These are phyloP conservation scores for Amanita inopinata DNA, from an alignment of 768 basidiomycete genomes.

Conservation along the genomic window DNA sequence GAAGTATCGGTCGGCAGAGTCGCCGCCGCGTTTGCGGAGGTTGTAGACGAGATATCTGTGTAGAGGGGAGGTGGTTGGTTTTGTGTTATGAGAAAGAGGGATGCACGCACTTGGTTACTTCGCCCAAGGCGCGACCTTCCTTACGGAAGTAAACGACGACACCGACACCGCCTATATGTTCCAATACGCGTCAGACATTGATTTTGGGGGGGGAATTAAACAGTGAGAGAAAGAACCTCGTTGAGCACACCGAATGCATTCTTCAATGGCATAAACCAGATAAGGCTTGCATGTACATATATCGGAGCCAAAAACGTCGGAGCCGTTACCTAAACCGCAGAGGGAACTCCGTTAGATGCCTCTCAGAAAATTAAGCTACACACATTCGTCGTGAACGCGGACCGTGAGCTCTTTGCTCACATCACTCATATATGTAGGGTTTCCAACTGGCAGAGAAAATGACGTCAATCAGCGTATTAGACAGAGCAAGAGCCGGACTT, in stretches of 20 bases:
- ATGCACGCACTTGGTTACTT: constrained; percentile 74
- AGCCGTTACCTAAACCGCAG: constrained; percentile 72
- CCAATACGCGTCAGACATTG: neutral
- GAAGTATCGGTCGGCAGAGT: constrained; percentile 79
- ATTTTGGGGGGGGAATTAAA: neutral
- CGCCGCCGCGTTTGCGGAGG: constrained; percentile 88
- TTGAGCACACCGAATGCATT: constrained; percentile 73
- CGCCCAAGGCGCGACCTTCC: constrained; percentile 87
- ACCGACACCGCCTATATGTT: constrained; percentile 81
- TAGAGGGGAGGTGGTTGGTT: neutral
- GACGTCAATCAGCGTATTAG: neutral
- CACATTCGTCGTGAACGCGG: constrained; percentile 92
- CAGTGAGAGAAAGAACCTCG: constrained; percentile 19
- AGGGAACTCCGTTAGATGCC: neutral
- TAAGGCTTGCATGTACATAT: constrained; percentile 94
- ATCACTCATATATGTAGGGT: constrained; percentile 69
- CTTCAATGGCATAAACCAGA: constrained; percentile 85
- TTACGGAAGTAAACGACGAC: constrained; percentile 92
- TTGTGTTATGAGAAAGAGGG: constrained; percentile 2
- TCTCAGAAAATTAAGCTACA: constrained; percentile 12
- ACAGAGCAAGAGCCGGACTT: constrained; percentile 12
- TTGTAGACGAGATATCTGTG: constrained; percentile 89
- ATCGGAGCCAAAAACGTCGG: constrained; percentile 92
- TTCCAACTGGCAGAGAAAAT: constrained; percentile 48
- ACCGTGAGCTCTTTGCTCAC: constrained; percentile 73